Evolutionary conservation across 768 basidiomycete genomes (phyloP), one percentile per base, ranked within the genome.

Genomic region (Collybiopsis confluens): DNA sequence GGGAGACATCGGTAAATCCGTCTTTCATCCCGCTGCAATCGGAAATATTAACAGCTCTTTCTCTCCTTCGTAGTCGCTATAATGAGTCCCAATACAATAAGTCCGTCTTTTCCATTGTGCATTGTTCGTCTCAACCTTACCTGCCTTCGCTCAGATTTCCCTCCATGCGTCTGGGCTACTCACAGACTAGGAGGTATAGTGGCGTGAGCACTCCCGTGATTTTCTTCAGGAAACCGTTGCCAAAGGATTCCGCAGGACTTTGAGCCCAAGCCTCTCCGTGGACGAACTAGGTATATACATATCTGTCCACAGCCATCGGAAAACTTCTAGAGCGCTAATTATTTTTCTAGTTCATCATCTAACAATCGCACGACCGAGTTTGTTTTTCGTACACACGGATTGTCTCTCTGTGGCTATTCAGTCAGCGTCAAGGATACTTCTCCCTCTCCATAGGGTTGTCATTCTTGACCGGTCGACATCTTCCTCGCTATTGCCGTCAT

Each of bases 61-160:
- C 9, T 18, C 28, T 53, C 18, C 2, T 4, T 23, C 20, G 37
- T 36, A 76, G 77, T 74, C 36, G 68, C 73, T 35, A 59, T 77
- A 27, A 74, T 68, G 58, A 70, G 72, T 37, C 71, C 70, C 5
- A 77, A 77, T 56, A 71, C 76, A 54, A 64, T 77, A 18, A 75
- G 76, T 77, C 40, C 45, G 45, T 44, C n/a, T 45, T 46, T 28
- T 36, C 13, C 38, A 2, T 40, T 26, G 27, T 43, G 36, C 40
- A 16, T 10, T 37, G n/a, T 52, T n/a, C 30, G 30, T 27, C 50
- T 28, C 24, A 20, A 18, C 38, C 21, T 52, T 37, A n/a, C 35
- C 37, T 42, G 50, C 38, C n/a, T 41, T 20, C 50, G 46, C 7
- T 53, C 46, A 74, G 73, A 74, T 46, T 77, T 71, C 52, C 60